These are phyloP conservation scores for Candida methanosorbosa DNA, from an alignment of 805 yeast genomes.

Conservation along the genomic window DNA sequence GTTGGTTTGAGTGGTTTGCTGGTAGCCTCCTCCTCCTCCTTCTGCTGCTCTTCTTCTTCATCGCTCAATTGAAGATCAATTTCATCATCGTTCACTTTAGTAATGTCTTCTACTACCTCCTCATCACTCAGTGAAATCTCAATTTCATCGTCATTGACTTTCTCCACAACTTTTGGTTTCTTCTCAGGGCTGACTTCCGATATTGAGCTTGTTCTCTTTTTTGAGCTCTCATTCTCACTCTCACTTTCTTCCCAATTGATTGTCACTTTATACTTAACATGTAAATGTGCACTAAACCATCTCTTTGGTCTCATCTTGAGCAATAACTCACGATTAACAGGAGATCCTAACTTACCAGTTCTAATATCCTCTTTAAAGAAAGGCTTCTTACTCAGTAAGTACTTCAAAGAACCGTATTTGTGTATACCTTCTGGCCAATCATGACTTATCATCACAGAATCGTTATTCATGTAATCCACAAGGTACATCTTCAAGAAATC, in stretches of 20 bases:
- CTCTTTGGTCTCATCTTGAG: constrained; percentile 45
- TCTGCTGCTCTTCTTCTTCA: constrained; percentile 10
- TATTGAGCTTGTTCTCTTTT: no score
- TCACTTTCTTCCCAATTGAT: constrained; percentile 22
- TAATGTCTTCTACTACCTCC: constrained; percentile 11
- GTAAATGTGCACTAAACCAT: constrained; percentile 92
- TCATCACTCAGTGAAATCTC: constrained; percentile 3
- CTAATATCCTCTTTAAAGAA: constrained; percentile 59
- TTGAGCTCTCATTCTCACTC: constrained; percentile 21
- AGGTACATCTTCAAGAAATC: constrained; percentile 50
- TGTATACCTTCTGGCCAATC: constrained; percentile 92
- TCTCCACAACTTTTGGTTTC: constrained; percentile 3
- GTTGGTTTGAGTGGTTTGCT: constrained; percentile 10
- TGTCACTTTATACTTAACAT: constrained; percentile 58
- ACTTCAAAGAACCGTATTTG: constrained; percentile 46
- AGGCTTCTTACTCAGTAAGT: constrained; percentile 51
- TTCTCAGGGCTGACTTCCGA: not conserved
- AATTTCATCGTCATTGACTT: constrained; percentile 3
- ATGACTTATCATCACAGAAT: constrained; percentile 64
- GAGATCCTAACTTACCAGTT: constrained; percentile 60
- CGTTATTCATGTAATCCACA: constrained; percentile 16
- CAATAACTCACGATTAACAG: constrained; percentile 51
- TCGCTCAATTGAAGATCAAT: constrained; percentile 1
- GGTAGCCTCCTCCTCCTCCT: constrained; percentile 8
- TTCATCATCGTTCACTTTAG: no score